These are phyloP conservation scores for Colletotrichum caudatum DNA, from an alignment of 2,329 filamentous ascomycete genomes.

Conservation along the genomic window DNA sequence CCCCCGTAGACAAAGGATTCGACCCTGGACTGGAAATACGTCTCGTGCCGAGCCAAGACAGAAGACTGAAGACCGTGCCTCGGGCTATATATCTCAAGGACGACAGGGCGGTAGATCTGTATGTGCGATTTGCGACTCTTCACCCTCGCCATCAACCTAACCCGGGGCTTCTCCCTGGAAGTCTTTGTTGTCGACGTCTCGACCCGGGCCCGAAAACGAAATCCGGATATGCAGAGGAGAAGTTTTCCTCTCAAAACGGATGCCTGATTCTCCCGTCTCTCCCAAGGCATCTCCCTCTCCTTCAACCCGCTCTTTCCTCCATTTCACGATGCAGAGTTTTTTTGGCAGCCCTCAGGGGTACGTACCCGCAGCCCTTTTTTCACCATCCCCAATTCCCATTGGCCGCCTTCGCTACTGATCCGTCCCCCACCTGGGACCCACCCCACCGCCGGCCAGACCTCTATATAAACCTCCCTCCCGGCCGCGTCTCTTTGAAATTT, in stretches of 20 bases:
- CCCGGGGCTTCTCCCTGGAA: no score
- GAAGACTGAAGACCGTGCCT: background rate
- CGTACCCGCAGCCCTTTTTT: conserved; percentile 8
- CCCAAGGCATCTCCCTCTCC: conserved; percentile 1
- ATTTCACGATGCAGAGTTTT: conserved; percentile 14
- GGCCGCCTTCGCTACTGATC: conserved; percentile 26
- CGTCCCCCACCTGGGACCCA: conserved; percentile 15
- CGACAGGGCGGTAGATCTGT: background rate
- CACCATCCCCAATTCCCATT: conserved; percentile 16
- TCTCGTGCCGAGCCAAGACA: background rate
- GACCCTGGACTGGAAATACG: background rate
- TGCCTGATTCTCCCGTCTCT: conserved; percentile 1
- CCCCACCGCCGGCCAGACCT: background rate
- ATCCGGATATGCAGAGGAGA: background rate
- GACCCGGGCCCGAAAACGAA: background rate
- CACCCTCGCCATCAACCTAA: no score
- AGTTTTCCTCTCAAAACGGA: background rate
- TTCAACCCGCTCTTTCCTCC: conserved; percentile 10
- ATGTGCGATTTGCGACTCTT: background rate
- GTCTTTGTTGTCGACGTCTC: background rate
- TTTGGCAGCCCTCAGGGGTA: background rate
- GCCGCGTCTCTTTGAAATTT: conserved; percentile 25
- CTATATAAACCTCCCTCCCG: conserved; percentile 25
- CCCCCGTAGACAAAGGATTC: background rate
- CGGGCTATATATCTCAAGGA: background rate